These are phyloP conservation scores for Sugiyamaella mastotermitis DNA, from an alignment of 805 yeast genomes.

Conservation along the genomic window DNA sequence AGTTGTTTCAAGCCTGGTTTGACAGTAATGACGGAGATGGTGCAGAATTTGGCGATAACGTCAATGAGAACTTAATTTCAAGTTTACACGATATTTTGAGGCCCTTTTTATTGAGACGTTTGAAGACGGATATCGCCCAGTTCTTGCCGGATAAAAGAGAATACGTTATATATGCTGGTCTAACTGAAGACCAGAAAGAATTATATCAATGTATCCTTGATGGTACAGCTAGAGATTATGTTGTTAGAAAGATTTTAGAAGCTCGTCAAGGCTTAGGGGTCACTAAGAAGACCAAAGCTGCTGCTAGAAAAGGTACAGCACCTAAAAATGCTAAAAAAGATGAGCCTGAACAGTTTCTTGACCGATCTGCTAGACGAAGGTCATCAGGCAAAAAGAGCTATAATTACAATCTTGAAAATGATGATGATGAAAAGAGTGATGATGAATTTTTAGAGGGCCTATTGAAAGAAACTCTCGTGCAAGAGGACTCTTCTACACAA, in stretches of 20 bases:
- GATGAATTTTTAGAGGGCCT: conserved; percentile 24
- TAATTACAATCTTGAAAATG: conserved; percentile 1
- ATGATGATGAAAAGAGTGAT: conserved; percentile 20
- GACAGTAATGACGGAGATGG: conserved; percentile 43
- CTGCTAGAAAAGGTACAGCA: conserved; percentile 1
- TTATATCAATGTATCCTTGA: conserved; percentile 48
- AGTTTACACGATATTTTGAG: conserved; percentile 82
- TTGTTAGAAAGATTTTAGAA: conserved; percentile 24
- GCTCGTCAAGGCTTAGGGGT: too few species aligned
- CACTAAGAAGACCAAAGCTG: too few species aligned
- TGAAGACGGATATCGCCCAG: conserved; percentile 66
- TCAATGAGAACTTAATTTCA: conserved; percentile 40
- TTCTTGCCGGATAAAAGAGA: conserved; percentile 85
- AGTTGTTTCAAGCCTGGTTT: conserved; percentile 89
- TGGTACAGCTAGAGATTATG: conserved; percentile 31
- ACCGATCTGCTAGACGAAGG: neutral
- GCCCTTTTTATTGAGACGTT: conserved; percentile 79
- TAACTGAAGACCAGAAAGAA: conserved; percentile 58
- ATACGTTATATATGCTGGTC: conserved; percentile 67
- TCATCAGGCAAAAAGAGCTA: neutral
- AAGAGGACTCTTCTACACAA: too few species aligned
- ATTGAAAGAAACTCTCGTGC: conserved; percentile 7
- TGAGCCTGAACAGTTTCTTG: neutral
- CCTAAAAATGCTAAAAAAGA: neutral
- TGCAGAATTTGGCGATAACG: conserved; percentile 41